A percentile compares a stretch with the other conserved stretches of the same genome.
These are phyloP conservation scores for Puccinia brachypodii DNA, from an alignment of 1,284 basidiomycete species.

Conservation along the genomic window DNA sequence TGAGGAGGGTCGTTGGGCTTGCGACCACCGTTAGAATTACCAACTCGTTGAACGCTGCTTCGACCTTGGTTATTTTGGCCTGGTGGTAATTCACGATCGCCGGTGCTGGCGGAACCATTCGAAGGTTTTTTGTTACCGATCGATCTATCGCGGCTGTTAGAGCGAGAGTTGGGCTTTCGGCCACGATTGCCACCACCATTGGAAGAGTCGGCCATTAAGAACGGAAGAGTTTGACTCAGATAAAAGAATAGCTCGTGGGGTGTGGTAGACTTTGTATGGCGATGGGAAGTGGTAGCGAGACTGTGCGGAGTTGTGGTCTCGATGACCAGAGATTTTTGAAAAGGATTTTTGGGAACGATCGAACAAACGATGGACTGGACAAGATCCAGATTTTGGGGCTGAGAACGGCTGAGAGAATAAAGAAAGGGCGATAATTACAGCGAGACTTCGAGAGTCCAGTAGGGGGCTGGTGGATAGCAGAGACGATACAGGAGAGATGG, in stretches of 20 bases:
- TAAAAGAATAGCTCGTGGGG: neutral
- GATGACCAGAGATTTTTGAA: conserved; percentile 33
- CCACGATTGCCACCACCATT: conserved; percentile 34
- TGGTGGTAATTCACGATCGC: conserved; percentile 16
- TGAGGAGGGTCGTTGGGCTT: neutral
- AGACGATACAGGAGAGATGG: conserved; percentile 31
- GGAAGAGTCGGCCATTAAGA: conserved; percentile 6
- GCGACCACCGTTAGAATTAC: conserved; percentile 4
- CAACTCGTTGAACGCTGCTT: conserved; percentile 25
- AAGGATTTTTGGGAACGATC: conserved; percentile 24
- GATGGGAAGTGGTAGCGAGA: conserved; percentile 14
- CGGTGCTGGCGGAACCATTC: conserved; percentile 33
- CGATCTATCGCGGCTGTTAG: conserved; percentile 34
- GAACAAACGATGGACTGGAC: conserved; percentile 40
- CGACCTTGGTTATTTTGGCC: conserved; percentile 21
- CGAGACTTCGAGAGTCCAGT: neutral
- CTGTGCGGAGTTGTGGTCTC: neutral
- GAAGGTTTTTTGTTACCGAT: conserved; percentile 38
- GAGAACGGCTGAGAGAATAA: conserved; percentile 13
- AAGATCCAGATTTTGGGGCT: conserved; percentile 17
- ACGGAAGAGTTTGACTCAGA: neutral
- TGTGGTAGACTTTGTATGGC: neutral
- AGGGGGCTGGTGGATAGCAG: neutral
- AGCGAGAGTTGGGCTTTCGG: conserved; percentile 38
- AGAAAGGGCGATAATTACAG: conserved; percentile 1